Conservation (phyloP, 2,329 filamentous ascomycete species). For the Xylaria multiplex region DNA sequence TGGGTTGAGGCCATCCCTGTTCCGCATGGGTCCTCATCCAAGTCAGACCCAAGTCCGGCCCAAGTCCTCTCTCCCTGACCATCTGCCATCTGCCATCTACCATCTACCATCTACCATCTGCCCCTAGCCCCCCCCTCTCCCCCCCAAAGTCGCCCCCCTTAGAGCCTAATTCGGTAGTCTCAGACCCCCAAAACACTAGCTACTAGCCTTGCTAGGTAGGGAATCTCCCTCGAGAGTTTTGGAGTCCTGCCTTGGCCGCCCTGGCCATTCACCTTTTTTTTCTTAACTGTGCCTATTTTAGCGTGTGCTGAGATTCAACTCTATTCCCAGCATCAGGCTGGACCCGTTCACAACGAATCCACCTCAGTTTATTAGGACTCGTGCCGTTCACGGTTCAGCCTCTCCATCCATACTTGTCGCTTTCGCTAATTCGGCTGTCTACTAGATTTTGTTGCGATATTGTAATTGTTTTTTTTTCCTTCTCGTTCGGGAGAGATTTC, state of each 20-base stretch:
- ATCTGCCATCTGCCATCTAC: slow-evolving; percentile 9
- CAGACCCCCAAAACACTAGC: slow-evolving; percentile 25
- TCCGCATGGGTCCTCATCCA: slow-evolving; percentile 31
- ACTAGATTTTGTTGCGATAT: slow-evolving; percentile 5
- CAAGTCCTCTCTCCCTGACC: slow-evolving; percentile 17
- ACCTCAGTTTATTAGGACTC: slow-evolving; percentile 27
- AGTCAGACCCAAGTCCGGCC: no score
- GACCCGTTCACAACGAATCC: slow-evolving; percentile 38
- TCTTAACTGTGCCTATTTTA: slow-evolving; percentile 39
- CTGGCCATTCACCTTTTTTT: slow-evolving; percentile 35
- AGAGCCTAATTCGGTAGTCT: slow-evolving; percentile 29
- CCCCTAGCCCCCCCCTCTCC: slow-evolving; percentile 25
- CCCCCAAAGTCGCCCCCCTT: slow-evolving; percentile 17
- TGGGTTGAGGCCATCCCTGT: slow-evolving; percentile 30
- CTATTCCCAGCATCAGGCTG: slow-evolving; percentile 40
- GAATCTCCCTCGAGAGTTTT: slow-evolving; percentile 28
- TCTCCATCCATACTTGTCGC: slow-evolving; percentile 21
- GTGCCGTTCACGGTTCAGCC: slow-evolving; percentile 18
- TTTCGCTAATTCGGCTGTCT: slow-evolving; percentile 16
- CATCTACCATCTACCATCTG: slow-evolving; percentile 27
- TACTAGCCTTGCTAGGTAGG: slow-evolving; percentile 35
- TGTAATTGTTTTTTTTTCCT: background rate
- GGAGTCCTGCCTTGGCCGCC: slow-evolving; percentile 32
- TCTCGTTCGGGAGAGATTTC: background rate
- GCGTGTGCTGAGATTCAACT: slow-evolving; percentile 39